These are phyloP conservation scores for Stereum hirsutum DNA, from an alignment of 1,284 basidiomycete species.

Conservation along the genomic window DNA sequence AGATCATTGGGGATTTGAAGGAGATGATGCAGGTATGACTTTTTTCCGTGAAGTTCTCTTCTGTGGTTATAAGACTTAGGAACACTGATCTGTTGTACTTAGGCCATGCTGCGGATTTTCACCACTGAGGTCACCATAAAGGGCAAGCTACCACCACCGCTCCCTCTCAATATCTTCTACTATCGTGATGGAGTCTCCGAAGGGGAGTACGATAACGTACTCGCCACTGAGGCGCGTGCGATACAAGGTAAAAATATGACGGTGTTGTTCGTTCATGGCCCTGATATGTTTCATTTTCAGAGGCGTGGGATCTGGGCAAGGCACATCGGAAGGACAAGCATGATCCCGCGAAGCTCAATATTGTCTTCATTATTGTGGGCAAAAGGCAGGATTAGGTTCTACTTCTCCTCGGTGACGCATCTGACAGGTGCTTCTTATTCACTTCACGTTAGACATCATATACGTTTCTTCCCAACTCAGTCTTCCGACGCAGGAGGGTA, in stretches of 20 bases:
- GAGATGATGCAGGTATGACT: constrained; percentile 29
- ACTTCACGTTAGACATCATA: not conserved
- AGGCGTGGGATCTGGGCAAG: not conserved
- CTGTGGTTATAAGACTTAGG: no score
- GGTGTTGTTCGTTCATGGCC: no score
- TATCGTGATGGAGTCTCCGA: constrained; percentile 62
- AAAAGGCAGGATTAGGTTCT: no score
- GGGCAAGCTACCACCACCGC: constrained; percentile 15
- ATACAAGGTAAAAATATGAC: constrained; percentile 44
- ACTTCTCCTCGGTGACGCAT: no score
- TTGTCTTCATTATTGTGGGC: no score
- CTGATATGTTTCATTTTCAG: not conserved
- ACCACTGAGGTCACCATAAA: no score
- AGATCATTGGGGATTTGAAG: constrained; percentile 37
- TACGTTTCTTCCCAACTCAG: constrained; percentile 24
- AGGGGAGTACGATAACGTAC: constrained; percentile 42
- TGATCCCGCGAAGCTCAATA: no score
- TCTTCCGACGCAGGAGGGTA: constrained; percentile 2
- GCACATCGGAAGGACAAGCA: no score
- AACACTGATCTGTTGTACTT: no score
- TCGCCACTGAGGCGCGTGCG: constrained; percentile 30
- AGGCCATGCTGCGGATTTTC: constrained; percentile 3
- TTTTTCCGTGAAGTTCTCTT: no score
- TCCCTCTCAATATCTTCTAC: constrained; percentile 32
- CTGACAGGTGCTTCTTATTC: not conserved